phyloP scores from a whole-genome alignment of 257 asterid genomes.

The Solanum sitiens region DNA sequence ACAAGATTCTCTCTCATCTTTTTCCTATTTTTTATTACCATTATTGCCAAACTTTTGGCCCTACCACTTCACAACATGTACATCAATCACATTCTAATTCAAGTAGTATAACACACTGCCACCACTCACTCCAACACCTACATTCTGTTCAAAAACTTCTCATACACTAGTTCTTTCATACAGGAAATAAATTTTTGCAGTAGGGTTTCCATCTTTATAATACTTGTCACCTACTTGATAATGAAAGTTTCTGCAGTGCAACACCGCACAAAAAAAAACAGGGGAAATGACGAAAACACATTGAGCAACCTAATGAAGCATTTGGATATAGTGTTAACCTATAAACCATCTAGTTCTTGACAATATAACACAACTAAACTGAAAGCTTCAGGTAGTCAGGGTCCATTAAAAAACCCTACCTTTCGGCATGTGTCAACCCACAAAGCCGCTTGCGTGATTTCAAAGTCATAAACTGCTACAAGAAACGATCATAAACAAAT shows the following conservation, averaged over 20 bases:
- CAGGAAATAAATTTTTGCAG: conserved; percentile 18
- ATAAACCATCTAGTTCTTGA: not conserved
- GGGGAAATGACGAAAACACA: not conserved
- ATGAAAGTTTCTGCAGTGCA: conserved; percentile 1
- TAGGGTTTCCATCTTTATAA: conserved; percentile 32
- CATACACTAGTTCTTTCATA: conserved; percentile 18
- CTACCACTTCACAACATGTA: conserved; percentile 29
- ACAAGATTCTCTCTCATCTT: not conserved
- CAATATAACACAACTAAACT: not conserved
- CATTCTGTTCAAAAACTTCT: conserved; percentile 27
- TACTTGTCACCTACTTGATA: conserved; percentile 19
- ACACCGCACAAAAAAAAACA: not conserved
- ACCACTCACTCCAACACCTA: conserved; percentile 36
- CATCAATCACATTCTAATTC: conserved; percentile 10
- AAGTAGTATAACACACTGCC: conserved; percentile 19
- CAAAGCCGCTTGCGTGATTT: not conserved
- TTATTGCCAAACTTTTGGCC: conserved; percentile 29
- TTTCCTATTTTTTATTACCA: conserved; percentile 24
- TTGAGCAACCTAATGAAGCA: not conserved
- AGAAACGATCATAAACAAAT: not conserved
- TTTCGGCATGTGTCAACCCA: not conserved
- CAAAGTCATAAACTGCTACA: not conserved
- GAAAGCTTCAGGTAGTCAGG: not conserved
- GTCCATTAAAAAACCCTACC: not conserved
- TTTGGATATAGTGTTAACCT: not conserved